Percentiles rank a stretch among this genome's conserved stretches.
Conservation (phyloP, 2,329 filamentous ascomycete species). For the Fusarium sp. region DNA sequence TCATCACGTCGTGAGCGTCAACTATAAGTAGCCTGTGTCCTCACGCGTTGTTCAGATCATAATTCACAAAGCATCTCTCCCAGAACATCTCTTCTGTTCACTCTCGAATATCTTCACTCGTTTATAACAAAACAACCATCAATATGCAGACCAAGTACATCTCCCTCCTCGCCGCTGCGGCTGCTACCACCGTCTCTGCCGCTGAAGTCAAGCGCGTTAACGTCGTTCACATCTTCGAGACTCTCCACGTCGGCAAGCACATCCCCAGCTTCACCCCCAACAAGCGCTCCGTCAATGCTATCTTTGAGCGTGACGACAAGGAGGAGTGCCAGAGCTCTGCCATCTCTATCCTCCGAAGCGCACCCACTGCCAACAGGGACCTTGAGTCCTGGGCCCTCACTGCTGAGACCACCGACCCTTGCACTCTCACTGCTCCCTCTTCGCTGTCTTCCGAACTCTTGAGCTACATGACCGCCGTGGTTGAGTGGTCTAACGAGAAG, state of each 20-base stretch:
- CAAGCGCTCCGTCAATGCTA: conserved; percentile 19
- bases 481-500: conserved; percentile 1
- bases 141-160: conserved; percentile 19
- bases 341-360: background rate
- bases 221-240: conserved; percentile 26
- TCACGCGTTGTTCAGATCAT: background rate
- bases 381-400: background rate
- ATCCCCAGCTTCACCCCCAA: conserved; percentile 9
- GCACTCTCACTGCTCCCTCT: conserved; percentile 14
- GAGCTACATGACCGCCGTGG: conserved; percentile 18
- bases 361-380: background rate
- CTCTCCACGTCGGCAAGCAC: conserved; percentile 19
- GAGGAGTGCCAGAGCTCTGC: conserved; percentile 14
- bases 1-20: background rate
- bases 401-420: background rate
- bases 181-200: conserved; percentile 5
- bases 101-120: background rate
- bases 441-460: conserved; percentile 17
- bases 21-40: conserved; percentile 1
- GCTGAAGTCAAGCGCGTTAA: conserved; percentile 7
- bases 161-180: conserved; percentile 15
- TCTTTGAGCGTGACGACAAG: conserved; percentile 7
- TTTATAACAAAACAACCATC: background rate
- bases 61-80: background rate
- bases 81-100: background rate